Percentiles rank a stretch among this genome's conserved stretches.
These are phyloP conservation scores for Collybia mongolica DNA, from an alignment of 768 basidiomycete species.

Conservation along the genomic window DNA sequence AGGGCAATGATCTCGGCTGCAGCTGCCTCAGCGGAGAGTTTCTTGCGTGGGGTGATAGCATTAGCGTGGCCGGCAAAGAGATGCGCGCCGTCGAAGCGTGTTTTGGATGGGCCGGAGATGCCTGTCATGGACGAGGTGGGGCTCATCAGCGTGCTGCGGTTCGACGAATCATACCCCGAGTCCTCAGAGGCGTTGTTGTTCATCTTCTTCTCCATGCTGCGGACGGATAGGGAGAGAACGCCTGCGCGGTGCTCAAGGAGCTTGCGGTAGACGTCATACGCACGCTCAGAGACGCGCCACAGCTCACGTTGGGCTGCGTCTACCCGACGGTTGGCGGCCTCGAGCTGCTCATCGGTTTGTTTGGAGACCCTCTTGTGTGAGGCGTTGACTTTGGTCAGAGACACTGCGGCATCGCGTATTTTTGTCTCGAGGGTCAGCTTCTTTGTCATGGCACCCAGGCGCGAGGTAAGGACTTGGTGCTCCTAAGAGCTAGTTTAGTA, in stretches of 20 bases:
- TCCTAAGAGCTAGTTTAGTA: slow-evolving; percentile 49
- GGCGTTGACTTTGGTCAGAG: slow-evolving; percentile 67
- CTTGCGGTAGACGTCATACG: slow-evolving; percentile 57
- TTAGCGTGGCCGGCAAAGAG: slow-evolving; percentile 81
- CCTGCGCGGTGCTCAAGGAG: slow-evolving; percentile 83
- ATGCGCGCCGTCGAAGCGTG: slow-evolving; percentile 79
- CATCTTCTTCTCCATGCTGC: slow-evolving; percentile 60
- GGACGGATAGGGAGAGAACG: slow-evolving; percentile 72
- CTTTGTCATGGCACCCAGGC: slow-evolving; percentile 63
- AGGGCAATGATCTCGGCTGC: slow-evolving; percentile 47
- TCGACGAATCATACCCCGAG: slow-evolving; percentile 55
- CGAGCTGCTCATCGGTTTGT: slow-evolving; percentile 70
- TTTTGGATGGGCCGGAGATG: slow-evolving; percentile 37
- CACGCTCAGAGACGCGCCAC: slow-evolving; percentile 62
- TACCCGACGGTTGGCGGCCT: slow-evolving; percentile 71
- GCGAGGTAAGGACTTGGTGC: slow-evolving; percentile 64
- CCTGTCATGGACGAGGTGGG: slow-evolving; percentile 46
- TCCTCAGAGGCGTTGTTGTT: slow-evolving; percentile 32
- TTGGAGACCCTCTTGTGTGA: slow-evolving; percentile 58
- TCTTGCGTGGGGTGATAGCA: slow-evolving; percentile 54
- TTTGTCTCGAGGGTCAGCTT: slow-evolving; percentile 82
- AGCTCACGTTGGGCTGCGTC: slow-evolving; percentile 70
- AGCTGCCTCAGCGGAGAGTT: slow-evolving; percentile 41
- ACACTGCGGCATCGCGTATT: slow-evolving; percentile 83
- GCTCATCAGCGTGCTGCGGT: slow-evolving; percentile 49